Percentiles rank a stretch among this genome's conserved stretches.
These are phyloP conservation scores for Suillus fuscotomentosus DNA, from an alignment of 768 basidiomycete genomes.

Conservation along the genomic window DNA sequence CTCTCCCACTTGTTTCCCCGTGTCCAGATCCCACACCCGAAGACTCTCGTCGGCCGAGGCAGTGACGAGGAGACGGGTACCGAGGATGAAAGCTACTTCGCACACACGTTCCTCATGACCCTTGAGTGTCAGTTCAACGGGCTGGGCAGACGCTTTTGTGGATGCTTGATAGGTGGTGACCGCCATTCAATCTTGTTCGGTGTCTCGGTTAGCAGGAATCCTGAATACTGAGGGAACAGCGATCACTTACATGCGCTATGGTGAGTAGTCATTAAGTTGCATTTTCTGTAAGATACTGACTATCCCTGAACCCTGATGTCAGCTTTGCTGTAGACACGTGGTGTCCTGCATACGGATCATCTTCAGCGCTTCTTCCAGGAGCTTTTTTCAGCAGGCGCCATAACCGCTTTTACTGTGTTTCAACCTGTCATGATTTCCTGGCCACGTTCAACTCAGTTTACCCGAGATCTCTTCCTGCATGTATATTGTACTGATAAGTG, in stretches of 20 bases:
- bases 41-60: not conserved
- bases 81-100: not conserved
- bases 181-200: not conserved
- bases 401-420: too few species aligned
- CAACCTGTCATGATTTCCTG: too few species aligned
- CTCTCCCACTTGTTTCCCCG: slow-evolving; percentile 22
- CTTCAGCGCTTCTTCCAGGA: not conserved
- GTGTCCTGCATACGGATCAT: not conserved
- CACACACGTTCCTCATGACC: not conserved
- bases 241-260: not conserved
- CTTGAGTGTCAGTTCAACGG: not conserved
- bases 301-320: too few species aligned
- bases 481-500: too few species aligned
- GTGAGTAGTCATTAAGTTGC: not conserved
- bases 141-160: not conserved
- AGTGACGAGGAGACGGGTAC: not conserved
- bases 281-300: not conserved
- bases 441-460: too few species aligned
- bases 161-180: not conserved
- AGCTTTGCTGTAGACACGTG: not conserved
- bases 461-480: too few species aligned
- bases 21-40: slow-evolving; percentile 10
- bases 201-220: not conserved
- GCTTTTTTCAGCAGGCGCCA: not conserved
- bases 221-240: not conserved